phyloP scores from a whole-genome alignment of 129 eudicot genomes.

The Flaveria robusta region DNA sequence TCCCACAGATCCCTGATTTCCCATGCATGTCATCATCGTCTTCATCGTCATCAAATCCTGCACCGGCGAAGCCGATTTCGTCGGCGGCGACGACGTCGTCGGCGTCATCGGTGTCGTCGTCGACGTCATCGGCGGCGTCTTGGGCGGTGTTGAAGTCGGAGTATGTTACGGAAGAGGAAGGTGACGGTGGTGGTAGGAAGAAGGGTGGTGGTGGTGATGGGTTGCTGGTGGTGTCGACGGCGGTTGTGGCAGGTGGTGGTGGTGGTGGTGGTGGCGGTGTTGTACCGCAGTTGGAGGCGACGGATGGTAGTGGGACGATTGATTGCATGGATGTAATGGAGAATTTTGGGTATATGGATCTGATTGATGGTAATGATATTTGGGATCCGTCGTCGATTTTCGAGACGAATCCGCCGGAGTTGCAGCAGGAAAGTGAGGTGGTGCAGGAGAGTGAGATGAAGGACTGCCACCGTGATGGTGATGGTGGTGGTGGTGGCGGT shows the following conservation, averaged over 20 bases:
- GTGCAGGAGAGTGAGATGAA: slow-evolving; percentile 37
- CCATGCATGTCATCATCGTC: slow-evolving; percentile 92
- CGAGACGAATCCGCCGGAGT: slow-evolving; percentile 37
- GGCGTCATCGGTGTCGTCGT: slow-evolving; percentile 55
- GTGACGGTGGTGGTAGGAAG: neutral
- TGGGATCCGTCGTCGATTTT: slow-evolving; percentile 91
- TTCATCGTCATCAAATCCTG: slow-evolving; percentile 66
- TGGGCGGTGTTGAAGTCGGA: slow-evolving; percentile 56
- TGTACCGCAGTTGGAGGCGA: slow-evolving; percentile 29
- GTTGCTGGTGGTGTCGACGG: neutral
- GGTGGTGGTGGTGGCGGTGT: neutral
- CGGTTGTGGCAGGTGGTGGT: neutral
- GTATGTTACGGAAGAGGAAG: slow-evolving; percentile 35
- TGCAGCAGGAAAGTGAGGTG: slow-evolving; percentile 36
- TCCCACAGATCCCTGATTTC: slow-evolving; percentile 73
- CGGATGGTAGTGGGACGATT: slow-evolving; percentile 42
- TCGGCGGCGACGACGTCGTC: slow-evolving; percentile 52
- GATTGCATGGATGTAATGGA: slow-evolving; percentile 92
- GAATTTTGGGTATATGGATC: slow-evolving; percentile 79
- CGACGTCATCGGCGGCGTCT: slow-evolving; percentile 56
- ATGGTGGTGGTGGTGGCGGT: slow-evolving; percentile 14
- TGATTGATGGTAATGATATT: slow-evolving; percentile 57
- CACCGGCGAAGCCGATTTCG: slow-evolving; percentile 36
- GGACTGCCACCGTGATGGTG: slow-evolving; percentile 3
- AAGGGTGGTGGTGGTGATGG: slow-evolving; percentile 1